phyloP scores from a whole-genome alignment of 208 protist genomes.

The Porcisia deanei region DNA sequence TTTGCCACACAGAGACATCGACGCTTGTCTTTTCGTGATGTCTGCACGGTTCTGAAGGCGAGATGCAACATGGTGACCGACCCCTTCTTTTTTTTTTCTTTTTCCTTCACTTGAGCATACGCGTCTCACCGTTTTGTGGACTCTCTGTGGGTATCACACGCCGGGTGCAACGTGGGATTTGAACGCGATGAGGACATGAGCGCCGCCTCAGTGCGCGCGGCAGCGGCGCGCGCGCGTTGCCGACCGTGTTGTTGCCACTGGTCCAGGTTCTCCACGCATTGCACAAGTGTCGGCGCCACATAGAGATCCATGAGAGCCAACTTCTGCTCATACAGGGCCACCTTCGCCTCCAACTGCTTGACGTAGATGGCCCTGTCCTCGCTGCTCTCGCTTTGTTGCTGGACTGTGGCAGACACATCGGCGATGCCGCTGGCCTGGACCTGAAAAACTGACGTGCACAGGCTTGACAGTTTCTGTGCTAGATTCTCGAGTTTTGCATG shows the following conservation, averaged over 20 bases:
- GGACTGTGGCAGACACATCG: not conserved
- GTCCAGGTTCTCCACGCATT: conserved; percentile 37
- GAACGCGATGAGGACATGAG: not conserved
- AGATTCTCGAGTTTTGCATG: conserved; percentile 3
- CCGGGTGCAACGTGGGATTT: not conserved
- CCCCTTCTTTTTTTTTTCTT: not conserved
- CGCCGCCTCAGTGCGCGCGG: not conserved
- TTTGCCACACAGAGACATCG: not conserved
- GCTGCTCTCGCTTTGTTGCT: conserved; percentile 7
- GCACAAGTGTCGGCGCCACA: conserved; percentile 33
- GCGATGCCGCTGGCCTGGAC: not conserved
- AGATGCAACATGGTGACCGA: not conserved
- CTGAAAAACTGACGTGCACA: not conserved
- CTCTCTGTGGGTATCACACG: not conserved
- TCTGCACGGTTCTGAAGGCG: not conserved
- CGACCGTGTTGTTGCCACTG: conserved; percentile 1
- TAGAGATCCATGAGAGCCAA: conserved; percentile 39
- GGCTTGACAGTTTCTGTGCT: not conserved
- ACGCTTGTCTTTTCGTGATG: not conserved
- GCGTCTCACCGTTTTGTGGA: not conserved
- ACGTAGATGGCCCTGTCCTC: conserved; percentile 27
- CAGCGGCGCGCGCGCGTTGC: not conserved
- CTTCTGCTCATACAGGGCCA: conserved; percentile 40
- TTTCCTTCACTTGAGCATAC: not conserved
- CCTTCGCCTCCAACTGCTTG: conserved; percentile 20